Evolutionary conservation across 116 monocot genomes (phyloP), one percentile per base, ranked within the genome.

Genomic region (Papilionanthe hybrid): DNA sequence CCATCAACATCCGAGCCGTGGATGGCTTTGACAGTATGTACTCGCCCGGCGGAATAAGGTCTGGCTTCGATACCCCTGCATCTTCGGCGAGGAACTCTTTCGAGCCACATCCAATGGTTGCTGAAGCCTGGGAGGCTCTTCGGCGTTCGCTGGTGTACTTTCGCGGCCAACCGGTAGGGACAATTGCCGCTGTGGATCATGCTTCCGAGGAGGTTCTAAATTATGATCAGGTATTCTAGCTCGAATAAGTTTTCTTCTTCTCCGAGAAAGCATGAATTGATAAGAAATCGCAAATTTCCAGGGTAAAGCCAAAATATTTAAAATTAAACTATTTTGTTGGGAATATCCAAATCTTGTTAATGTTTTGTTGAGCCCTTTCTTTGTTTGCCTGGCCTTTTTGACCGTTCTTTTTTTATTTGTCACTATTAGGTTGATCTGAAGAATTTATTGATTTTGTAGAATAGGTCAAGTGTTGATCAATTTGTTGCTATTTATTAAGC

Each of bases 71-170:
- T 28, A 90, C 87, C 15, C 90, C 90, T 50, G 79, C 82, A 0
- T 87, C 83, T 56, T 81, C 83, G 28, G 49, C 53, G 20, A 57
- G 85, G 45, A 75, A 78, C 82, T 80, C 81, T 1, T 90, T 90
- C 66, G 90, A 87, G 82, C 90, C 90, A 11, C 90, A 90, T 75
- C 90, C 90, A 17, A 90, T 90, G 83, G 72, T 90, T 13, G 87
- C 79, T 1, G 90, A 90, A 60, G 90, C 90, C 1, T 90, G 90
- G 90, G 90, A 90, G 22, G 84, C 87, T 0, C 78, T 90, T 15
- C 80, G 90, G 27, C 80, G 82, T 44, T 85, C 87, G 25, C 13
- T 90, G 50, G 90, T 90, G 67, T 79, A 84, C 42, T 87, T 82
- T 48, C 79, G 80, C 10, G 55, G 80, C 17, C 83, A 87, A 78